Base-by-base conservation (phyloP, 192 early-diverging fungal species). In the Blastocladiella britannica region DNA sequence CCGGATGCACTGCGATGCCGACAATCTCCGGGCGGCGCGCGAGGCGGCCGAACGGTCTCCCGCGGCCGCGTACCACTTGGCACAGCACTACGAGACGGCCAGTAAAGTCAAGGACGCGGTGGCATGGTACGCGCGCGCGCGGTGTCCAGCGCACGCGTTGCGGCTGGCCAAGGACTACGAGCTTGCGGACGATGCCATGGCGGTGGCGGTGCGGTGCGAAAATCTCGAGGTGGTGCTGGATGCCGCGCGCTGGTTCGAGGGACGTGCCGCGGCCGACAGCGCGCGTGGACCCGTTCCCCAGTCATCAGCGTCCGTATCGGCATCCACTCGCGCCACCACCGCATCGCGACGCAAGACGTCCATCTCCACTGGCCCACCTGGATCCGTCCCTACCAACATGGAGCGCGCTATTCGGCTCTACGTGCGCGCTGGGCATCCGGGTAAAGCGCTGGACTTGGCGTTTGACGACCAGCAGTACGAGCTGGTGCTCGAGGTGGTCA, bases 131-230 rank as follows among this genome's bases (percentile, higher is more conserved):
- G 54, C 61, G 0, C 56, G 57, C 53, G 77, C 77, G 5, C 67
- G 69, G 54, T 72, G 71, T 60, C 63, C 66, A 29, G 58, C 58
- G 8, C 71, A 71, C 58, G 78, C 78, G 23, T 70, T 76, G 23
- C 55, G 66, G 26, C 58, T 80, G 7, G 78, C 78, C 23, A 78
- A 74, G 58, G 67, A 69, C 55, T 54, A 78, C 53, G 63, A 66
- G 7, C 59, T 78, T 47, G 60, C 60, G 26, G 63, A 68, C 22
- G 60, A 72, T 28, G 65, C 78, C 25, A 74, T 73, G 57, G 65
- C 70, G 25, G 57, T 80, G 1, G 78, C 75, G 0, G 56, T 78
- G 31, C 68, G 75, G 52, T 65, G 68, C 24, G 56, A 64, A 0
- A n/a, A n/a, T n/a, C 55, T 61, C 25, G 62, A 71, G 23, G 59